A percentile compares a stretch with the other conserved stretches of the same genome.
phyloP scores from a whole-genome alignment of 2,329 filamentous ascomycete genomes.

The Elsinoe australis region DNA sequence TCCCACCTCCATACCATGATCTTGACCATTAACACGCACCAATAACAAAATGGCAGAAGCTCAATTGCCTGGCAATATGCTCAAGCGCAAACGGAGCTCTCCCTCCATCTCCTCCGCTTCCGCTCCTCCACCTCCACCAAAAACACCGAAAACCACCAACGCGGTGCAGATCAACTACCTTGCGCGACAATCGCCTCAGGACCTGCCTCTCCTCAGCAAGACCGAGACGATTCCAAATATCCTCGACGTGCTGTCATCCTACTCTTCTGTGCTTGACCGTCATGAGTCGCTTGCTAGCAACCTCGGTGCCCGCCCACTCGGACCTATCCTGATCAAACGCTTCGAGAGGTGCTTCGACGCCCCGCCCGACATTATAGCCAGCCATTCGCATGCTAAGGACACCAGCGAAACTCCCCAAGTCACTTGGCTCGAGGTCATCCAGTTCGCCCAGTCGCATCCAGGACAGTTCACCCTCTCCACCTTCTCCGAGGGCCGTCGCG shows the following conservation, averaged over 20 bases:
- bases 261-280: slow-evolving; percentile 75
- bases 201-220: slow-evolving; percentile 54
- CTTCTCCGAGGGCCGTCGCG: slow-evolving; percentile 58
- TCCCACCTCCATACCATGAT: slow-evolving; percentile 5
- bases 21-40: slow-evolving; percentile 14
- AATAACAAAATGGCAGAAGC: slow-evolving; percentile 17
- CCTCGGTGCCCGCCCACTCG: slow-evolving; percentile 73
- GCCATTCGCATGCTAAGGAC: slow-evolving; percentile 39
- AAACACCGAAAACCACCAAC: slow-evolving; percentile 43
- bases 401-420: slow-evolving; percentile 42
- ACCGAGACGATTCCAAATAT: slow-evolving; percentile 68
- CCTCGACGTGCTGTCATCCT: slow-evolving; percentile 64
- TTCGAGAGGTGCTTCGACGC: slow-evolving; percentile 83
- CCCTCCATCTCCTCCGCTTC: slow-evolving; percentile 25
- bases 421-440: slow-evolving; percentile 78
- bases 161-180: slow-evolving; percentile 63
- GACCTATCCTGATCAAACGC: slow-evolving; percentile 73
- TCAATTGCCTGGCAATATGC: slow-evolving; percentile 25
- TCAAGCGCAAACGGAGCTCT: slow-evolving; percentile 43
- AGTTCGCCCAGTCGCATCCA: slow-evolving; percentile 73
- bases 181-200: slow-evolving; percentile 53
- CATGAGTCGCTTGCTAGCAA: slow-evolving; percentile 83
- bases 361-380: slow-evolving; percentile 60
- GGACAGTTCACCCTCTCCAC: slow-evolving; percentile 68
- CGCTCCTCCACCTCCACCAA: slow-evolving; percentile 36